A percentile compares a stretch with the other conserved stretches of the same genome.
Conservation (phyloP, 805 yeast genomes). For the Nematodospora valgi region DNA sequence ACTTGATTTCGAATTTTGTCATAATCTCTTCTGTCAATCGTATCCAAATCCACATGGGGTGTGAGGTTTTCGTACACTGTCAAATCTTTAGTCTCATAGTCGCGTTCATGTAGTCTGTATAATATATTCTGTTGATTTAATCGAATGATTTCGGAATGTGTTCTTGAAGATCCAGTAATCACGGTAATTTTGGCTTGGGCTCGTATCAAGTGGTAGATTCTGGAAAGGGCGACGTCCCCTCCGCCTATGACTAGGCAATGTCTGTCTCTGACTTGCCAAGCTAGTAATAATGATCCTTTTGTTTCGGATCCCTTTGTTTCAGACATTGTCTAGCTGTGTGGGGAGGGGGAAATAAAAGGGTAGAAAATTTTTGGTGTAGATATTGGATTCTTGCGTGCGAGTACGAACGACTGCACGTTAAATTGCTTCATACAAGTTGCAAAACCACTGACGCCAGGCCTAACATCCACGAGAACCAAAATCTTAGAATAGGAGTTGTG, state of each 20-base stretch:
- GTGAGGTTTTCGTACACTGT: conserved; percentile 41
- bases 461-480: too few relatives aligned
- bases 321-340: too few relatives aligned
- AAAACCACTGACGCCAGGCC: too few relatives aligned
- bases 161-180: conserved; percentile 38
- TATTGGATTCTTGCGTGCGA: too few relatives aligned
- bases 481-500: too few relatives aligned
- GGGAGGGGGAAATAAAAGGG: too few relatives aligned
- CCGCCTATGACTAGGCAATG: conserved; percentile 76
- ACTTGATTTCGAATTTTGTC: conserved; percentile 31
- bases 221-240: conserved; percentile 70
- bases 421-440: too few relatives aligned
- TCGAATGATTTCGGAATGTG: conserved; percentile 26
- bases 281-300: conserved; percentile 59
- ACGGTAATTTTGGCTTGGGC: conserved; percentile 73
- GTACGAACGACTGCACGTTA: too few relatives aligned
- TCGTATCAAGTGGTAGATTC: conserved; percentile 62
- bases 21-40: conserved; percentile 15
- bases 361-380: too few relatives aligned
- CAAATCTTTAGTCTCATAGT: conserved; percentile 47
- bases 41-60: conserved; percentile 5
- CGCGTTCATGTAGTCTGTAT: conserved; percentile 37
- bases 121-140: conserved; percentile 38
- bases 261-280: conserved; percentile 68
- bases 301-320: too few relatives aligned